Percentiles rank a stretch among this genome's conserved stretches.
Evolutionary conservation across 2,329 filamentous ascomycete species (phyloP).

Genomic region (Sporothrix inflata): DNA sequence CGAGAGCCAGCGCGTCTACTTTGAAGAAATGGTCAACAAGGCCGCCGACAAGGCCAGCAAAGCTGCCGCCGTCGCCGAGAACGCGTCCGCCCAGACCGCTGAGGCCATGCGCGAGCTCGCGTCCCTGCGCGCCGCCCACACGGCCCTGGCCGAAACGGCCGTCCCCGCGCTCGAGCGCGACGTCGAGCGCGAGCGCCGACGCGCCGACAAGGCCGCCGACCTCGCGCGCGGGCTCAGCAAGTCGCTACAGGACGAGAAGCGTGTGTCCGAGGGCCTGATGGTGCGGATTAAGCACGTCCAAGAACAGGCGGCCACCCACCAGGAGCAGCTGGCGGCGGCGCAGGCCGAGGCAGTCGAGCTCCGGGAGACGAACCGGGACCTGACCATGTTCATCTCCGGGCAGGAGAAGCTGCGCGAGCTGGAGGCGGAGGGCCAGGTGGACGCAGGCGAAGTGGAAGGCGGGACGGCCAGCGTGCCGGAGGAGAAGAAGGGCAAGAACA

Average conservation of each 20-base stretch:
- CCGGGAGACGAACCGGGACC: slow-evolving; percentile 82
- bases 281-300: slow-evolving; percentile 77
- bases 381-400: slow-evolving; percentile 85
- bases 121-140: slow-evolving; percentile 58
- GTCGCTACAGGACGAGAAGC: slow-evolving; percentile 83
- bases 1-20: slow-evolving; percentile 90
- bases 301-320: slow-evolving; percentile 60
- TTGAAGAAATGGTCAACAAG: slow-evolving; percentile 87
- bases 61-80: slow-evolving; percentile 68
- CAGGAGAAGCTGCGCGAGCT: slow-evolving; percentile 78
- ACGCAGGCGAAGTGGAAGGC: slow-evolving; percentile 73
- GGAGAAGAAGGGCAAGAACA: slow-evolving; percentile 53
- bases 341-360: slow-evolving; percentile 71
- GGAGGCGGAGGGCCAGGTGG: slow-evolving; percentile 60
- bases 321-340: slow-evolving; percentile 59
- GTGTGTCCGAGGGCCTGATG: slow-evolving; percentile 79
- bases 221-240: slow-evolving; percentile 76
- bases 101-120: slow-evolving; percentile 55
- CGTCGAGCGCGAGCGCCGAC: slow-evolving; percentile 67
- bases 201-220: slow-evolving; percentile 71
- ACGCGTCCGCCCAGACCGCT: slow-evolving; percentile 56
- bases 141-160: slow-evolving; percentile 55
- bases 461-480: slow-evolving; percentile 71
- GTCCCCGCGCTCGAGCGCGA: slow-evolving; percentile 74
- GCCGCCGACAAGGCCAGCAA: slow-evolving; percentile 85